These are phyloP conservation scores for Beauveria bassiana DNA, from an alignment of 2,329 filamentous ascomycete genomes.

Conservation along the genomic window DNA sequence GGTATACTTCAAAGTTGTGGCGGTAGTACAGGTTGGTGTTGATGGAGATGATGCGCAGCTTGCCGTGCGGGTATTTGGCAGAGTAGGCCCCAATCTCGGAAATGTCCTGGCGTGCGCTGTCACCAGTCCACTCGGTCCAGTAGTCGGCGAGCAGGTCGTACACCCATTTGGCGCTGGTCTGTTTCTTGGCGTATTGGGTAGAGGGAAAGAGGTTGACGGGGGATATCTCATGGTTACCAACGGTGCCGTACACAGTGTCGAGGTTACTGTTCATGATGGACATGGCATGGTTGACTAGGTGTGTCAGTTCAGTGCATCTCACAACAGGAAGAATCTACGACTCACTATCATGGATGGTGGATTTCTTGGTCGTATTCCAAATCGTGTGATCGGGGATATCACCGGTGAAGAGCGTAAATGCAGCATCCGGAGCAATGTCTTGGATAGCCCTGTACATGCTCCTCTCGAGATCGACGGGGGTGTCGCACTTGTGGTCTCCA, in stretches of 20 bases:
- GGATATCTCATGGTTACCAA: constrained; percentile 50
- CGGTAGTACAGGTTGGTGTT: constrained; percentile 54
- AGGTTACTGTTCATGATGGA: constrained; percentile 34
- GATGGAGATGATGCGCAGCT: constrained; percentile 49
- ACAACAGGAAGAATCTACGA: background rate
- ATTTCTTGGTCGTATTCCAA: constrained; percentile 34
- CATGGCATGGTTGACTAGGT: constrained; percentile 38
- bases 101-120: constrained; percentile 22
- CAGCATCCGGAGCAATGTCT: constrained; percentile 35
- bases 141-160: constrained; percentile 39
- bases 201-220: constrained; percentile 46
- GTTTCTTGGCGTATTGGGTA: constrained; percentile 23
- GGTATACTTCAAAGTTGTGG: constrained; percentile 49
- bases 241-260: constrained; percentile 41
- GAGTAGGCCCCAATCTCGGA: constrained; percentile 42
- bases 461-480: constrained; percentile 41
- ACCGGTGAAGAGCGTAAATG: constrained; percentile 52
- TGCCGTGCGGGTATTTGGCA: constrained; percentile 33
- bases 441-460: constrained; percentile 48
- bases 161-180: constrained; percentile 38
- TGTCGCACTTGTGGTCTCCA: constrained; percentile 47
- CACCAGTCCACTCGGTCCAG: constrained; percentile 42
- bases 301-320: background rate
- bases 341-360: constrained; percentile 25
- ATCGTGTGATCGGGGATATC: constrained; percentile 48